Evolutionary conservation across 441 rosid species (phyloP).

Genomic region (Biscutella laevigata): DNA sequence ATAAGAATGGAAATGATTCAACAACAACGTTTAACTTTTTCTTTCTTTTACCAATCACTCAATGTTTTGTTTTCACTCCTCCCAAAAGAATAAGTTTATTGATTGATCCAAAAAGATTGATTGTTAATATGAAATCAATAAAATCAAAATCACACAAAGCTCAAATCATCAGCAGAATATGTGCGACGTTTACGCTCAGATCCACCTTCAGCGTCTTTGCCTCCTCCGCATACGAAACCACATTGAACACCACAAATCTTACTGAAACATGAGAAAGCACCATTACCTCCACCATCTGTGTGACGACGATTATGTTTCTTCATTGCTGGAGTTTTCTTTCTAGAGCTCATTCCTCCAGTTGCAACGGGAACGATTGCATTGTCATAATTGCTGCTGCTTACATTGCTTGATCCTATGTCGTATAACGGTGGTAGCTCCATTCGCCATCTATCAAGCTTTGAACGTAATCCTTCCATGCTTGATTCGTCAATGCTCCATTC

Average conservation of each 20-base stretch:
- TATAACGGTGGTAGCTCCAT: slow-evolving; percentile 55
- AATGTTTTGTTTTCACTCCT: background rate
- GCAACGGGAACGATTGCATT: slow-evolving; percentile 1
- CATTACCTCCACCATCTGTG: slow-evolving; percentile 27
- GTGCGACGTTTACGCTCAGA: slow-evolving; percentile 18
- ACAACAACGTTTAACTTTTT: no score
- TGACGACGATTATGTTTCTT: slow-evolving; percentile 28
- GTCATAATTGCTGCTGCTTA: slow-evolving; percentile 1
- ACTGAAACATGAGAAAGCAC: slow-evolving; percentile 62
- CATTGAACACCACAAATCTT: slow-evolving; percentile 63
- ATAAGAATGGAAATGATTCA: no score
- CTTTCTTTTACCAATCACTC: no score
- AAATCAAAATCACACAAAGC: slow-evolving; percentile 21
- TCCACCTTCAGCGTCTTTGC: background rate
- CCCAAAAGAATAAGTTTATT: background rate
- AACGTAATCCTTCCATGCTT: slow-evolving; percentile 65
- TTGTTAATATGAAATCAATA: background rate
- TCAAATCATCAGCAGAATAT: slow-evolving; percentile 25
- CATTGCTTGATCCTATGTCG: slow-evolving; percentile 35
- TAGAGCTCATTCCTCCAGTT: slow-evolving; percentile 13
- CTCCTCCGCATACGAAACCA: slow-evolving; percentile 54
- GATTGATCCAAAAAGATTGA: background rate
- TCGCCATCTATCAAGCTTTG: slow-evolving; percentile 75
- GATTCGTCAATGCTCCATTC: slow-evolving; percentile 50
- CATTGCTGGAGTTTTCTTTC: slow-evolving; percentile 14